Base-by-base conservation (phyloP, 192 early-diverging fungal genomes). In the Diversispora eburnea region DNA sequence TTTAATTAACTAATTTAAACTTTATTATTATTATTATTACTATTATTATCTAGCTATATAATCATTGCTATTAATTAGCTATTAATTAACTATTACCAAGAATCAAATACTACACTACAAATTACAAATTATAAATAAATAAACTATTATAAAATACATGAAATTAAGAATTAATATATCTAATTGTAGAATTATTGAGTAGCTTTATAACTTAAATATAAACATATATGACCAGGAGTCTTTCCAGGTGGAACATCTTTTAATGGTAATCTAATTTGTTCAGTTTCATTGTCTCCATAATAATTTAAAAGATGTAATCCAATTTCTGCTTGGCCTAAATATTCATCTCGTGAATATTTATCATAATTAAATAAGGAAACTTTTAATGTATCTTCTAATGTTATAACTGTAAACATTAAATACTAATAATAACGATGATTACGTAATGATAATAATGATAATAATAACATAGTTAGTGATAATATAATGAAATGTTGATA, bases 321-420 rank as follows among this genome's bases (percentile, higher is more conserved):
- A 25, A 72, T 72, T 61, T 59, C 56, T 10, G 70, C 70, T 72
- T 72, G 57, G 0, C 70, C 70, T 3, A 72, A 46, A 17, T 72
- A 72, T 72, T 58, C 70, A 49, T 72, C 58, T 51, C 46, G 43
- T 43, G 56, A 49, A 48, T 61, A 48, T 43, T 72, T 72, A 72
- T 72, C 70, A 61, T 49, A 61, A 25, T 72, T 59, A 61, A 42
- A 72, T 22, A 72, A 19, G 4, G 70, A 61, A 7, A 72, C 17
- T 72, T 61, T 72, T 41, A 72, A 25, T 17, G 58, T 72, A 72
- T 72, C 70, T 5, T 72, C 70, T 33, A 72, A 48, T 13, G 70
- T 72, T 49, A 52, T 60, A 12, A 72, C 70, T 5, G 70, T 61
- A 61, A 72, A 72, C 42, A 61, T 54, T 42, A 72, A 49, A 33